phyloP scores from a whole-genome alignment of 345 rosid species.

The Lepidium aucheri region DNA sequence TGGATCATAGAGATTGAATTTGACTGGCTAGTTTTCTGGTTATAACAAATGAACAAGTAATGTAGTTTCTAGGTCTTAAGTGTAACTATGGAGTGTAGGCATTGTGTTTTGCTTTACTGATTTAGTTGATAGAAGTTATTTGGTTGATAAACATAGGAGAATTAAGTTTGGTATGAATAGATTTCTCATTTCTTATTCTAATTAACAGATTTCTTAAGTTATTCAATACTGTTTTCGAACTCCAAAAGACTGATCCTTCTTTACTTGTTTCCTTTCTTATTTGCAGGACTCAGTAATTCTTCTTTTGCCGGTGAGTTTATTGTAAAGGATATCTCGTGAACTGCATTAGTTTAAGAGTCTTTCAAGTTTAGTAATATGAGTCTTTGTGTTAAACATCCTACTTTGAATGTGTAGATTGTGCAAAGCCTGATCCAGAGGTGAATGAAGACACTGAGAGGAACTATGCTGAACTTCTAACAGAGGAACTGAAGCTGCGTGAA shows the following conservation, averaged over 20 bases:
- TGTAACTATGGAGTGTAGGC: neutral
- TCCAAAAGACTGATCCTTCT: neutral
- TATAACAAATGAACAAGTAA: neutral
- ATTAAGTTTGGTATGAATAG: neutral
- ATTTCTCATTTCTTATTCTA: neutral
- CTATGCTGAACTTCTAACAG: constrained; percentile 63
- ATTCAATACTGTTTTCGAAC: too few relatives aligned
- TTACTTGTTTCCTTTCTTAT: constrained; percentile 6
- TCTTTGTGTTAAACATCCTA: neutral
- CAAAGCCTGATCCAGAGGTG: constrained; percentile 77
- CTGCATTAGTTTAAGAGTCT: neutral
- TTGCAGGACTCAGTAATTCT: constrained; percentile 64
- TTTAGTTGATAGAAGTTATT: neutral
- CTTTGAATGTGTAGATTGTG: constrained; percentile 45
- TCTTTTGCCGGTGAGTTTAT: constrained; percentile 56
- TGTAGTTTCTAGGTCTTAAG: neutral
- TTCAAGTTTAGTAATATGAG: neutral
- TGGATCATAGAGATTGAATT: neutral
- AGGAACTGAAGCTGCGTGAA: constrained; percentile 78
- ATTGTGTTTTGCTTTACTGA: neutral
- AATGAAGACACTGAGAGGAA: constrained; percentile 84
- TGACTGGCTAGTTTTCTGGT: neutral
- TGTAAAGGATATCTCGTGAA: neutral
- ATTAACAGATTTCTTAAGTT: neutral
- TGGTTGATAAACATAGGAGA: neutral